A percentile compares a stretch with the other conserved stretches of the same genome.
These are phyloP conservation scores for Cyberlindnera euphorbiiphila DNA, from an alignment of 805 yeast species.

Conservation along the genomic window DNA sequence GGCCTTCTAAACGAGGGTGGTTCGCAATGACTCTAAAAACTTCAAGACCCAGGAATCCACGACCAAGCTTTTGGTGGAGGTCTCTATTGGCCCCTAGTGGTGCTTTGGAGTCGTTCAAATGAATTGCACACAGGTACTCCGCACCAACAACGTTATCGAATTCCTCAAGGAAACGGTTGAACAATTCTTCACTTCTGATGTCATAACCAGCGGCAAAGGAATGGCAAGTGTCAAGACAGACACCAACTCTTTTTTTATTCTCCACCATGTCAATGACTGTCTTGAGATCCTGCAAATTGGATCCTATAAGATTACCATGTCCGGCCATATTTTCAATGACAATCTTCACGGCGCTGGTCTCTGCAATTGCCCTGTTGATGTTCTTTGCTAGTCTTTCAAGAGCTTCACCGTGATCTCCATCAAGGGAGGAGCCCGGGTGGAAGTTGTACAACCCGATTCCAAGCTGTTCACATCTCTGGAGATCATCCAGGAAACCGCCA, in stretches of 20 bases:
- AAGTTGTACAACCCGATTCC: conserved; percentile 85
- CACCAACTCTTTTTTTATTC: conserved; percentile 83
- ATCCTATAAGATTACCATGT: conserved; percentile 86
- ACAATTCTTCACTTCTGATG: conserved; percentile 53
- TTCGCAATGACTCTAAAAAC: conserved; percentile 77
- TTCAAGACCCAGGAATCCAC: conserved; percentile 86
- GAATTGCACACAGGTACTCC: conserved; percentile 74
- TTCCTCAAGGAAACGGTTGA: conserved; percentile 65
- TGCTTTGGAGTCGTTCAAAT: conserved; percentile 92
- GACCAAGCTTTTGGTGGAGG: conserved; percentile 84
- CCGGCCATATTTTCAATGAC: conserved; percentile 98
- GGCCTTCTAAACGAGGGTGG: conserved; percentile 49
- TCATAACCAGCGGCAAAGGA: conserved; percentile 96
- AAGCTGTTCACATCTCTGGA: conserved; percentile 79
- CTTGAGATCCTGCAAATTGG: conserved; percentile 68
- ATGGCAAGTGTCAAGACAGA: conserved; percentile 95
- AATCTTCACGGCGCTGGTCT: conserved; percentile 76
- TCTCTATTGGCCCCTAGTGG: conserved; percentile 89
- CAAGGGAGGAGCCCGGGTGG: conserved; percentile 88
- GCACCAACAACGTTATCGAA: conserved; percentile 76
- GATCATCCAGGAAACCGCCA: conserved; percentile 78
- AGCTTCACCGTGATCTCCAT: conserved; percentile 64
- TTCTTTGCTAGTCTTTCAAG: conserved; percentile 68
- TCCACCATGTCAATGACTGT: conserved; percentile 76
- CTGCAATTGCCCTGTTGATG: conserved; percentile 71